Conservation (phyloP, 2,329 filamentous ascomycete species). For the Hypoxylon sp. region DNA sequence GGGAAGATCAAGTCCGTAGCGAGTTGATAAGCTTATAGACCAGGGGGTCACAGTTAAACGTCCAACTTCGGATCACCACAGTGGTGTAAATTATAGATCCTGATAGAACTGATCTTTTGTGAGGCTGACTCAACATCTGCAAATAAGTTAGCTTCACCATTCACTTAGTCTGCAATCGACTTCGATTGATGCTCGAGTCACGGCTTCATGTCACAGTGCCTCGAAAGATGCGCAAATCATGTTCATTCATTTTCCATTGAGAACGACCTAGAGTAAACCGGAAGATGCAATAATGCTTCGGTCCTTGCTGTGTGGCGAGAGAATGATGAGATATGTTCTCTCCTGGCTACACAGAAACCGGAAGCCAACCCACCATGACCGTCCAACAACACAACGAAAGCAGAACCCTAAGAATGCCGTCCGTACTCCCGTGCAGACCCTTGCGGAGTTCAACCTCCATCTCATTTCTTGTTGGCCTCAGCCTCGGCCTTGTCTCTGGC, state of each 20-base stretch:
- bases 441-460: conserved; percentile 50
- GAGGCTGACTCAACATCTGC: background rate
- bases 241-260: conserved; percentile 53
- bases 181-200: background rate
- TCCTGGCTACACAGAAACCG: conserved; percentile 46
- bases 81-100: background rate
- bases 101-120: background rate
- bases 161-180: background rate
- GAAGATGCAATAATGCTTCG: conserved; percentile 53
- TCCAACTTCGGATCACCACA: background rate
- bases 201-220: conserved; percentile 27
- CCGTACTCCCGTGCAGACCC: conserved; percentile 54
- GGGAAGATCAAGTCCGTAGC: background rate
- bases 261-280: conserved; percentile 53
- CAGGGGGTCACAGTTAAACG: background rate
- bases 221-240: conserved; percentile 23
- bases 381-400: conserved; percentile 53
- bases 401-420: conserved; percentile 55
- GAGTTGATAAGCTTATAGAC: background rate
- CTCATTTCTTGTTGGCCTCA: conserved; percentile 87
- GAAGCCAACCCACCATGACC: conserved; percentile 51
- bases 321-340: conserved; percentile 42
- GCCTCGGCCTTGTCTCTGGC: conserved; percentile 88
- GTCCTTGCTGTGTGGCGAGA: conserved; percentile 44
- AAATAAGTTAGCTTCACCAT: background rate